phyloP scores from a whole-genome alignment of 305 asterid species.

The Fraxinus ornus region DNA sequence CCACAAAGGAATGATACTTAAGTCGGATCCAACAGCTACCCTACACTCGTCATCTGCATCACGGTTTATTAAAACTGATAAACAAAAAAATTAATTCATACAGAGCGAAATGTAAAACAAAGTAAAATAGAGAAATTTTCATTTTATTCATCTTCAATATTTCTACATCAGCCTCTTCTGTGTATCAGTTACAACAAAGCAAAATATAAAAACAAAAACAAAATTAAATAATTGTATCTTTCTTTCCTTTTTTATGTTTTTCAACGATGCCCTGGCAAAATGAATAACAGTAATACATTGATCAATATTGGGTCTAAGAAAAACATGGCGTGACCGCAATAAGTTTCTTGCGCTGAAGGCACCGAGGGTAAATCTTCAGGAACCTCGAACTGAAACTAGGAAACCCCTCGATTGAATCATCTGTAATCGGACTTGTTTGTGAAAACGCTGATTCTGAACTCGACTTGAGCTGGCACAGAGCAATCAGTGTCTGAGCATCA shows the following conservation, averaged over 20 bases:
- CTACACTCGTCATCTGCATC: not conserved
- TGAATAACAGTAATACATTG: not conserved
- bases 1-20: not conserved
- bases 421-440: slow-evolving; percentile 25
- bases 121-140: not conserved
- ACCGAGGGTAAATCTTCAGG: slow-evolving; percentile 41
- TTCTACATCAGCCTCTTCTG: not conserved
- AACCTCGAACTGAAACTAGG: slow-evolving; percentile 56
- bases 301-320: slow-evolving; percentile 34
- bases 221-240: slow-evolving; percentile 7
- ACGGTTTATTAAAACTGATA: not conserved
- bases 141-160: not conserved
- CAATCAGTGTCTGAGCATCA: slow-evolving; percentile 36
- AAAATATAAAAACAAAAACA: slow-evolving; percentile 9
- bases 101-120: not conserved
- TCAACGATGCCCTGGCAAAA: slow-evolving; percentile 18
- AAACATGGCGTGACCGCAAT: slow-evolving; percentile 54
- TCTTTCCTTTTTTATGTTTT: slow-evolving; percentile 7
- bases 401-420: slow-evolving; percentile 38
- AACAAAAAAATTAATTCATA: not conserved
- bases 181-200: slow-evolving; percentile 31
- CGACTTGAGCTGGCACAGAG: slow-evolving; percentile 38
- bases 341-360: slow-evolving; percentile 57
- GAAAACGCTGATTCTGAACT: slow-evolving; percentile 27
- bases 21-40: not conserved